Conservation (phyloP, 2,329 filamentous ascomycete genomes). For the Botrytis byssoidea region DNA sequence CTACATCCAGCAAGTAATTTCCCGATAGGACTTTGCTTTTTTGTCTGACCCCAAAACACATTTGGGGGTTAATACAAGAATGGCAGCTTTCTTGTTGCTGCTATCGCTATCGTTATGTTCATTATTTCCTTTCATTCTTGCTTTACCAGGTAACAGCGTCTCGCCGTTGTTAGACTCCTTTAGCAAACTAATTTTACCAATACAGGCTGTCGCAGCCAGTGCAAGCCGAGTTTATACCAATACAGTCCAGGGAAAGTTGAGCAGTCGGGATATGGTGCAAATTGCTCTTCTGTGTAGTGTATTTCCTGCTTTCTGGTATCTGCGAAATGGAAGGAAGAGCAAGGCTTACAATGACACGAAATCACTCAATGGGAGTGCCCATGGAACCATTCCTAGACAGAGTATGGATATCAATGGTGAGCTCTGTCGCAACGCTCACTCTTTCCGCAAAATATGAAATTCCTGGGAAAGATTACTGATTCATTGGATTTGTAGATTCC, state of each 20-base stretch:
- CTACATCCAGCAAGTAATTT: constrained; percentile 11
- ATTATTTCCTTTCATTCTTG: constrained; percentile 9
- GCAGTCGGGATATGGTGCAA: constrained; percentile 31
- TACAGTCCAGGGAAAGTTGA: constrained; percentile 26
- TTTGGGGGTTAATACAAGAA: constrained; percentile 8
- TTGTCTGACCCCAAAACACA: constrained; percentile 4
- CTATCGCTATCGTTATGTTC: constrained; percentile 7
- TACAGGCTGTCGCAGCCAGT: constrained; percentile 26
- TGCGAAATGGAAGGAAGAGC: constrained; percentile 26
- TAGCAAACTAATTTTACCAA: constrained; percentile 11
- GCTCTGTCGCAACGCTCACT: constrained; percentile 11
- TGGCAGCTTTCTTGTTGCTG: constrained; percentile 8
- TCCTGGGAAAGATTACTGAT: constrained; percentile 19
- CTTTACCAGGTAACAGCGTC: constrained; percentile 13
- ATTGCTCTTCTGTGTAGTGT: constrained; percentile 28
- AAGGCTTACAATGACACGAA: constrained; percentile 26
- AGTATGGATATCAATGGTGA: constrained; percentile 30
- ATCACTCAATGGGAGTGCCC: constrained; percentile 2
- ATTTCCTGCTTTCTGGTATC: constrained; percentile 32
- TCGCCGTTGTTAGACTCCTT: constrained; percentile 3
- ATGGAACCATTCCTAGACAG: constrained; percentile 16
- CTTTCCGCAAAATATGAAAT: background rate
- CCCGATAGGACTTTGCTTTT: constrained; percentile 15
- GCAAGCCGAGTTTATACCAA: constrained; percentile 27
- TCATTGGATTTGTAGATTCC: constrained; percentile 28